Conservation (phyloP, 257 asterid genomes). For the Vinca minor region DNA sequence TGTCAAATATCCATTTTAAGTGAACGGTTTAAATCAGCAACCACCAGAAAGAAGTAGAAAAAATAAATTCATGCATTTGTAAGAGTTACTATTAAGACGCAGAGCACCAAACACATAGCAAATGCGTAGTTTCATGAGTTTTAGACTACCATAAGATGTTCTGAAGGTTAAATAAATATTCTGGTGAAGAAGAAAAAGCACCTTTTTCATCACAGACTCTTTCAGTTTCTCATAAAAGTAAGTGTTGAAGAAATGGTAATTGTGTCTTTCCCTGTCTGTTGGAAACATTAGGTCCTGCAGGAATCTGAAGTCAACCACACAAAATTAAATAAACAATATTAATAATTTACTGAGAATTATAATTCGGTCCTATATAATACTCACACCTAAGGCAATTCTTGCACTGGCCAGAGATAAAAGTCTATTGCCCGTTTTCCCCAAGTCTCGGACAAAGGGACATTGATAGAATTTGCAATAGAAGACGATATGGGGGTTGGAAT, state of each 20-base stretch:
- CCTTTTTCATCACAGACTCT: constrained; percentile 58
- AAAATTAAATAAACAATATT: background rate
- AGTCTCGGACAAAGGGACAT: background rate
- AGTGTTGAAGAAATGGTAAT: constrained; percentile 69
- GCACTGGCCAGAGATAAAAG: background rate
- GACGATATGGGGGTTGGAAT: background rate
- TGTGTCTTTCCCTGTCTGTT: constrained; percentile 21
- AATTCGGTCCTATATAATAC: background rate
- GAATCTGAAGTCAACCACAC: constrained; percentile 35
- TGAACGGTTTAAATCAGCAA: background rate
- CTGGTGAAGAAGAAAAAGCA: constrained; percentile 18
- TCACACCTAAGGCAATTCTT: background rate
- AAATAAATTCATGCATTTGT: background rate
- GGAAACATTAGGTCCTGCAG: constrained; percentile 52
- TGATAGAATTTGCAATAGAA: constrained; percentile 1
- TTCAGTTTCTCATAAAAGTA: constrained; percentile 79
- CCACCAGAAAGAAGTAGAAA: background rate
- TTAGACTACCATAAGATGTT: background rate
- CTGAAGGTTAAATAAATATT: background rate
- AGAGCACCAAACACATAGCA: background rate
- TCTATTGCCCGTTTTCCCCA: background rate
- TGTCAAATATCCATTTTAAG: background rate
- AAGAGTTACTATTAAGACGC: background rate
- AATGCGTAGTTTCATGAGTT: background rate
- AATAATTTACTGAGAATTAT: background rate